Percentiles rank a stretch among this genome's conserved stretches.
These are phyloP conservation scores for Evernia prunastri DNA, from an alignment of 495 filamentous ascomycete species.

Conservation along the genomic window DNA sequence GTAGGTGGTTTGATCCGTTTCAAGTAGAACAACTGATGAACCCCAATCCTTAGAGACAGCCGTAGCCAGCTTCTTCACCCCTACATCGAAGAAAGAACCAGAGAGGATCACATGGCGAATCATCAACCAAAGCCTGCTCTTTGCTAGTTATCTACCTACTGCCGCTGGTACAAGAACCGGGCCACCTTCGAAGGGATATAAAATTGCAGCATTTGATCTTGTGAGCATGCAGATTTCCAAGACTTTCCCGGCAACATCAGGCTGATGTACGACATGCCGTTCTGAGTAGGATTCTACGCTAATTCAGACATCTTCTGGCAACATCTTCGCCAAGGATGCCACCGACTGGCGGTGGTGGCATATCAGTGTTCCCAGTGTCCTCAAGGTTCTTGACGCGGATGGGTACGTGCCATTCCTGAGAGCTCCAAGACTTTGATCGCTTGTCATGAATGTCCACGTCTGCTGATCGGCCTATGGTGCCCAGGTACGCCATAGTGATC, in stretches of 20 bases:
- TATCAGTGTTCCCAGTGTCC: constrained; percentile 52
- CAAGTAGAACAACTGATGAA: constrained; percentile 8
- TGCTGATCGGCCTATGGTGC: not conserved
- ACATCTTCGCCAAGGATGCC: constrained; percentile 60
- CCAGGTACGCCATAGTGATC: constrained; percentile 69
- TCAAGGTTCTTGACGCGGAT: constrained; percentile 61
- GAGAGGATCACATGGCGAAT: constrained; percentile 69
- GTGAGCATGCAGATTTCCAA: constrained; percentile 39
- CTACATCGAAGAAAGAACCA: constrained; percentile 75
- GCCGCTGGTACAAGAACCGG: constrained; percentile 29
- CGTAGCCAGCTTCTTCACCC: constrained; percentile 83
- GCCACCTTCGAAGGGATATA: constrained; percentile 37
- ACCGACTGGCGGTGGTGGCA: constrained; percentile 97
- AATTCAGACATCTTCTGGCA: constrained; percentile 72
- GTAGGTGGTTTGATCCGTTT: constrained; percentile 40
- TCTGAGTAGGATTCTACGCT: constrained; percentile 80
- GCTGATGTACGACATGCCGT: constrained; percentile 10
- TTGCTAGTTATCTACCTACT: constrained; percentile 61
- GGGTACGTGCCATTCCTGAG: constrained; percentile 46
- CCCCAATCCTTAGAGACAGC: constrained; percentile 45
- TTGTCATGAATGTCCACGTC: not conserved
- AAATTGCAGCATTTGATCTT: constrained; percentile 87
- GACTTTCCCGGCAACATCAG: not conserved
- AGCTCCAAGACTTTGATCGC: not conserved
- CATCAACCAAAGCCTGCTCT: constrained; percentile 61